Evolutionary conservation across 805 yeast species (phyloP).

Genomic region (Allodekkera sacchari): DNA sequence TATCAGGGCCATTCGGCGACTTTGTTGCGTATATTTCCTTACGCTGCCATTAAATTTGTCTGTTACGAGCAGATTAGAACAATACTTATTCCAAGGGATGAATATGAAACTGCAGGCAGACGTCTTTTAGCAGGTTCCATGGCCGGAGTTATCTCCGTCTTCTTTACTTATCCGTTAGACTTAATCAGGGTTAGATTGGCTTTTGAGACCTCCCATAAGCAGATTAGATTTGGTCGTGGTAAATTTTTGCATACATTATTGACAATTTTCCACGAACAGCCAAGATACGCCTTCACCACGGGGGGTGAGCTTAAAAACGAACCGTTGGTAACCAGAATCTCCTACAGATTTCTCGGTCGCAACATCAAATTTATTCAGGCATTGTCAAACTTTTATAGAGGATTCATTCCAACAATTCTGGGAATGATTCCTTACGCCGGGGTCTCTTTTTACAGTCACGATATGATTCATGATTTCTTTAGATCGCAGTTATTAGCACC

Average conservation of each 20-base stretch:
- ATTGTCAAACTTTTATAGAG: slow-evolving; percentile 76
- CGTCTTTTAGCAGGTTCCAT: slow-evolving; percentile 83
- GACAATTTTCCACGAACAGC: slow-evolving; percentile 26
- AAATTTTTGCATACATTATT: slow-evolving; percentile 22
- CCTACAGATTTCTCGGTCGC: slow-evolving; percentile 20
- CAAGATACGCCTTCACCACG: slow-evolving; percentile 21
- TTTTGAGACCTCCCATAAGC: slow-evolving; percentile 53
- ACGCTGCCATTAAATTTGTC: slow-evolving; percentile 94
- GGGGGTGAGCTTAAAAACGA: slow-evolving; percentile 23
- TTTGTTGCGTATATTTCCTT: slow-evolving; percentile 82
- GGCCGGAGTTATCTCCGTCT: slow-evolving; percentile 82
- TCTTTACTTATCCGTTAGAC: slow-evolving; percentile 87
- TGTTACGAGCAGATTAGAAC: slow-evolving; percentile 90
- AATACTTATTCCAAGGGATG: slow-evolving; percentile 63
- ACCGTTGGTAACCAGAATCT: slow-evolving; percentile 20
- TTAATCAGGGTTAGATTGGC: slow-evolving; percentile 87
- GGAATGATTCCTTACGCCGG: slow-evolving; percentile 99
- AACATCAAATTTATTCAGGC: slow-evolving; percentile 28
- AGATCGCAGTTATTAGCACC: slow-evolving; percentile 48
- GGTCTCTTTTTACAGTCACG: slow-evolving; percentile 92
- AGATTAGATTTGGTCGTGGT: slow-evolving; percentile 22
- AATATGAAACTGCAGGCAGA: slow-evolving; percentile 71
- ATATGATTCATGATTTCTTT: slow-evolving; percentile 78
- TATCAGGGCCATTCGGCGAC: slow-evolving; percentile 97
- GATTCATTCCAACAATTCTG: slow-evolving; percentile 85